A percentile compares a stretch with the other conserved stretches of the same genome.
phyloP scores from a whole-genome alignment of 257 asterid genomes.

The Fraxinus excelsior region DNA sequence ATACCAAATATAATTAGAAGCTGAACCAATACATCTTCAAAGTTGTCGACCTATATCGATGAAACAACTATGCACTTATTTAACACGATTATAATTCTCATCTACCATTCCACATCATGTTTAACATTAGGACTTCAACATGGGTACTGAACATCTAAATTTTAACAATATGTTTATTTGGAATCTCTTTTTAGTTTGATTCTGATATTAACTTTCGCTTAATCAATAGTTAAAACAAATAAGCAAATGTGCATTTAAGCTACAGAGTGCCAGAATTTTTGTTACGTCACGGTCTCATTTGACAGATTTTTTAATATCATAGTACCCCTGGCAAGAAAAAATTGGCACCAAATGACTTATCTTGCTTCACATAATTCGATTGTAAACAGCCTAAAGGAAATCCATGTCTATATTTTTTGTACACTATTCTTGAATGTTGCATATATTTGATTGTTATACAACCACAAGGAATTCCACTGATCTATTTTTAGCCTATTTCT shows the following conservation, averaged over 20 bases:
- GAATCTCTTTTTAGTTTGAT: neutral
- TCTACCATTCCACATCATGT: neutral
- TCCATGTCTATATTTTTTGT: neutral
- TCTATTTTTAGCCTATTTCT: neutral
- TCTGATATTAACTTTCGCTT: constrained; percentile 2
- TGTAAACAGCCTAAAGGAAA: neutral
- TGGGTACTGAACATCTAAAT: neutral
- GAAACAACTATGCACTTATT: neutral
- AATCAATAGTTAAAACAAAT: constrained; percentile 2
- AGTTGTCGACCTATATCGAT: constrained; percentile 3
- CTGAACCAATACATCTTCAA: constrained; percentile 5
- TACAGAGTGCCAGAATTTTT: neutral
- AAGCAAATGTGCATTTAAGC: constrained; percentile 2
- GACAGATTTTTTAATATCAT: neutral
- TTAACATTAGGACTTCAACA: constrained; percentile 13
- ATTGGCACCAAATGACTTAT: neutral
- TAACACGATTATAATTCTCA: neutral
- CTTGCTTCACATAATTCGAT: neutral
- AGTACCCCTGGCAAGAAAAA: neutral
- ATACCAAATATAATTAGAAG: neutral
- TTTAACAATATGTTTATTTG: neutral
- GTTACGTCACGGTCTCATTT: neutral
- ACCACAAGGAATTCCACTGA: neutral
- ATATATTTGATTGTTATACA: neutral
- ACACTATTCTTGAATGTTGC: neutral